Percentiles rank a stretch among this genome's conserved stretches.
Conservation (phyloP, 2,329 filamentous ascomycete genomes). For the Aspergillus thermomutatus region DNA sequence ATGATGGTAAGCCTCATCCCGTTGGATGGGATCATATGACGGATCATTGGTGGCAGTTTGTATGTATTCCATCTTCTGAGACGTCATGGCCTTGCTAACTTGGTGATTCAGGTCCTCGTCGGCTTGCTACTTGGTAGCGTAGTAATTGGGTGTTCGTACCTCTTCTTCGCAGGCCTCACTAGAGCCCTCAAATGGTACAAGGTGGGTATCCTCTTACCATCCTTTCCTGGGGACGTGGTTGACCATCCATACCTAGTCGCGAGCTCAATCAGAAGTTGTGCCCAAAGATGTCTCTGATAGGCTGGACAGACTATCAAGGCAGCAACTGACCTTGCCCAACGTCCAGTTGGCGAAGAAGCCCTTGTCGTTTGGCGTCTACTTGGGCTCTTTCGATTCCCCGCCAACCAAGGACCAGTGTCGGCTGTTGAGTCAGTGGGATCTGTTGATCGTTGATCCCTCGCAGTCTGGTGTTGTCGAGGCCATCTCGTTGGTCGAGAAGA, state of each 20-base stretch:
- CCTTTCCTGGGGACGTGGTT: not conserved
- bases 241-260: conserved; percentile 19
- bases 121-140: conserved; percentile 31
- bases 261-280: conserved; percentile 20
- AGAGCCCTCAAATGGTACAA: conserved; percentile 25
- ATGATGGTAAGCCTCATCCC: conserved; percentile 1
- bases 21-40: conserved; percentile 37
- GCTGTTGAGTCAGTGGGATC: conserved; percentile 43
- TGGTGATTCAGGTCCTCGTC: conserved; percentile 29
- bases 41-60: conserved; percentile 43
- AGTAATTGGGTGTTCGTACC: conserved; percentile 25
- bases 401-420: conserved; percentile 28
- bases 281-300: conserved; percentile 20
- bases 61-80: conserved; percentile 20
- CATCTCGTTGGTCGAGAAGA: conserved; percentile 20
- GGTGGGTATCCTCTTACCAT: conserved; percentile 18
- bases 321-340: conserved; percentile 19
- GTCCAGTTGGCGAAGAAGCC: conserved; percentile 22
- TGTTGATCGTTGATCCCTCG: conserved; percentile 44
- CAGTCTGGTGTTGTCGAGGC: conserved; percentile 34
- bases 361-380: conserved; percentile 42
- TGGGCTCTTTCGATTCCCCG: conserved; percentile 37
- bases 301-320: conserved; percentile 21
- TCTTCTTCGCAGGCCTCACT: conserved; percentile 24
- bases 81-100: conserved; percentile 9